Conservation (phyloP, 2,329 filamentous ascomycete genomes). For the Orbilia quercus region DNA sequence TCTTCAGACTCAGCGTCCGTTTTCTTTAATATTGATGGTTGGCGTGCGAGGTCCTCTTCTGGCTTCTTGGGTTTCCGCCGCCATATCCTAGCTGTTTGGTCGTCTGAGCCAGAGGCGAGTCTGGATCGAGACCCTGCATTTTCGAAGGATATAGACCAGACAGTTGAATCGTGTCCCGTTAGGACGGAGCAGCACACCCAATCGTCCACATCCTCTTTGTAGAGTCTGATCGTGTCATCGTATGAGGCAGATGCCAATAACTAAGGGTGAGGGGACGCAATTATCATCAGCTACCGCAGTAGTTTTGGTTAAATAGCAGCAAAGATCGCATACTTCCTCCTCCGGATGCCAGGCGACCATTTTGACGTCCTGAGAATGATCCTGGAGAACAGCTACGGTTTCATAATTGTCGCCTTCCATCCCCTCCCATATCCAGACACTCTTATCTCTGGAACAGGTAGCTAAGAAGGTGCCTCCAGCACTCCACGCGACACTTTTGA, state of each 20-base stretch:
- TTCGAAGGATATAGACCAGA: conserved; percentile 86
- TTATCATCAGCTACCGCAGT: conserved; percentile 57
- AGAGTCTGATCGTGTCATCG: conserved; percentile 88
- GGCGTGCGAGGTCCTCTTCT: conserved; percentile 63
- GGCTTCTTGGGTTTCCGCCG: conserved; percentile 68
- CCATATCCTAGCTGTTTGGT: conserved; percentile 84
- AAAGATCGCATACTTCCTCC: conserved; percentile 62
- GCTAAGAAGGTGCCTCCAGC: conserved; percentile 82
- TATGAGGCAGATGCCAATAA: conserved; percentile 90
- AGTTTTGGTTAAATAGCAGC: conserved; percentile 64
- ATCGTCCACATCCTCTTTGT: conserved; percentile 90
- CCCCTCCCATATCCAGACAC: conserved; percentile 99
- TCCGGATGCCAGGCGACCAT: conserved; percentile 90
- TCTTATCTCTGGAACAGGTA: conserved; percentile 91
- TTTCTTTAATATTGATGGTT: conserved; percentile 89
- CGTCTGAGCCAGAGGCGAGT: conserved; percentile 85
- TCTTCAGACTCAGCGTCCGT: conserved; percentile 76
- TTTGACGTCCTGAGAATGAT: conserved; percentile 96
- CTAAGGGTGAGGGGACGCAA: conserved; percentile 63
- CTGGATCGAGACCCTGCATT: conserved; percentile 68
- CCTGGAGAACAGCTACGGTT: conserved; percentile 91
- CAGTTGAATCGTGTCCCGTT: conserved; percentile 82
- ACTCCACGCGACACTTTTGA: conserved; percentile 81
- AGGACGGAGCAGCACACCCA: conserved; percentile 90
- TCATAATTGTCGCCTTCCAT: conserved; percentile 95